Evolutionary conservation across 495 filamentous ascomycete species (phyloP).

Genomic region (Entonaema liquescens): DNA sequence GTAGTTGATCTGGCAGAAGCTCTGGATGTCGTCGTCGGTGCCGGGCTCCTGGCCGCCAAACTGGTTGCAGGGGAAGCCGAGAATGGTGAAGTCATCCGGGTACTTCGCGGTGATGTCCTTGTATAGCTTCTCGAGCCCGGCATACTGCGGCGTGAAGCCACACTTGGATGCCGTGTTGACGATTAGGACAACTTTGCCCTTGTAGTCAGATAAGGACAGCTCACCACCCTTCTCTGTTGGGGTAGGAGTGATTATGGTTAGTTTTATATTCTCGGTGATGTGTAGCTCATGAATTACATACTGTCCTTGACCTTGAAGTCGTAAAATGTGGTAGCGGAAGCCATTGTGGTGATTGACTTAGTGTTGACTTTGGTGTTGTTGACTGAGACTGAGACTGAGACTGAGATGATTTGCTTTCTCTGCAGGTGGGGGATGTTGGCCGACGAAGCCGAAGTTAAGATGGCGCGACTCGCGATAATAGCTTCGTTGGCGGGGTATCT

Average conservation of each 20-base stretch:
- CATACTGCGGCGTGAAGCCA: constrained; percentile 98
- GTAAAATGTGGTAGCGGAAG: constrained; percentile 88
- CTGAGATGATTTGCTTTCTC: constrained; percentile 6
- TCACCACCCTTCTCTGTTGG: constrained; percentile 75
- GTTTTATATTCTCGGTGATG: not conserved
- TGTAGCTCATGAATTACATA: constrained; percentile 52
- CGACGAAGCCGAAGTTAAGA: constrained; percentile 15
- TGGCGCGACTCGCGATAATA: constrained; percentile 24
- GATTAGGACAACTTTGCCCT: constrained; percentile 91
- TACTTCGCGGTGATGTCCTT: constrained; percentile 73
- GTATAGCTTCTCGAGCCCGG: constrained; percentile 89
- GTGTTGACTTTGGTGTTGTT: constrained; percentile 5
- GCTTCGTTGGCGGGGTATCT: constrained; percentile 29
- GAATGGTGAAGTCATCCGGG: constrained; percentile 79
- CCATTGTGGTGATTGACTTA: constrained; percentile 65
- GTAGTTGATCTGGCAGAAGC: constrained; percentile 94
- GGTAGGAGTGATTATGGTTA: constrained; percentile 8
- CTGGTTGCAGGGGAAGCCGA: constrained; percentile 99
- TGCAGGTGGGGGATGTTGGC: constrained; percentile 17
- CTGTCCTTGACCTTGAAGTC: constrained; percentile 88
- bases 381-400: too few species aligned
- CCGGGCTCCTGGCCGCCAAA: constrained; percentile 92
- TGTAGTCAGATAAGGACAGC: constrained; percentile 71
- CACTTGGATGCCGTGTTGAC: constrained; percentile 99
- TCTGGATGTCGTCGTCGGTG: constrained; percentile 86